Percentiles rank a stretch among this genome's conserved stretches.
Conservation (phyloP, 2,329 filamentous ascomycete genomes). For the Phaeoacremonium minimum region DNA sequence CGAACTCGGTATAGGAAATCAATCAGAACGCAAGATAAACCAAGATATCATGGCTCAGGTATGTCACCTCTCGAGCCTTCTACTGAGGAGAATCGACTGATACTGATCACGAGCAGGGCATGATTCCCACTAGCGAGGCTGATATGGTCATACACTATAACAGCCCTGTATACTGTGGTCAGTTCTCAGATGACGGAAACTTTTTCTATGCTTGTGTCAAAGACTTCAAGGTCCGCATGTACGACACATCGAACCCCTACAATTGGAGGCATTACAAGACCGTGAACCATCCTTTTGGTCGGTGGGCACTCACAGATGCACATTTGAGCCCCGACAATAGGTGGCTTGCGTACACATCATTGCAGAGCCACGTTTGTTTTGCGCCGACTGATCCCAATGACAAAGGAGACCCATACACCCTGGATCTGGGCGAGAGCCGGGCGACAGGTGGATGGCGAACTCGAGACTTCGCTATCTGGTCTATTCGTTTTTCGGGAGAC, state of each 20-base stretch:
- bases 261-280: slow-evolving; percentile 96
- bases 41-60: slow-evolving; percentile 66
- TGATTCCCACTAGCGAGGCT: slow-evolving; percentile 73
- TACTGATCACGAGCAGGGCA: slow-evolving; percentile 41
- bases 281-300: slow-evolving; percentile 76
- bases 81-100: not conserved
- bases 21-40: slow-evolving; percentile 55
- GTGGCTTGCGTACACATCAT: slow-evolving; percentile 88
- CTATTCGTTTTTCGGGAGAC: slow-evolving; percentile 86
- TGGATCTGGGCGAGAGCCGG: slow-evolving; percentile 64
- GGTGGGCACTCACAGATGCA: slow-evolving; percentile 96
- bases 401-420: slow-evolving; percentile 69
- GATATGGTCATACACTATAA: slow-evolving; percentile 89
- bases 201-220: slow-evolving; percentile 94
- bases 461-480: slow-evolving; percentile 69
- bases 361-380: slow-evolving; percentile 77
- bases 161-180: slow-evolving; percentile 84
- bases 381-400: slow-evolving; percentile 84
- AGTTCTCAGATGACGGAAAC: slow-evolving; percentile 95
- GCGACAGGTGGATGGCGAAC: slow-evolving; percentile 23
- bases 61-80: slow-evolving; percentile 13
- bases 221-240: slow-evolving; percentile 94
- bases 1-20: slow-evolving; percentile 69
- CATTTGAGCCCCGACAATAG: slow-evolving; percentile 87
- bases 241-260: slow-evolving; percentile 93